These are phyloP conservation scores for Penicillium cataractarum DNA, from an alignment of 495 filamentous ascomycete species.

Conservation along the genomic window DNA sequence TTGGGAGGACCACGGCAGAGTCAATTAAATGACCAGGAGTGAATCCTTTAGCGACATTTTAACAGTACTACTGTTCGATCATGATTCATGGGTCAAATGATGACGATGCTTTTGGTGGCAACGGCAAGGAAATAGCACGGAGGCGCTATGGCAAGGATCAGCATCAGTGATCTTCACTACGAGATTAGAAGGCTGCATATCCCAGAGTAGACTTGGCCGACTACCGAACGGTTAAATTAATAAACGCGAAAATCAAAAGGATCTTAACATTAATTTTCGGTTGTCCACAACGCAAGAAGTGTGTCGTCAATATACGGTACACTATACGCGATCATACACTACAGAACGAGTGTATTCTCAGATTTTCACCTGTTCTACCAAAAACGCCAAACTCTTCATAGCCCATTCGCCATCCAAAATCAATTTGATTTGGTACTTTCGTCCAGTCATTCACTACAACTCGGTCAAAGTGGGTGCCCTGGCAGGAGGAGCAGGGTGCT, in stretches of 20 bases:
- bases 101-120: background rate
- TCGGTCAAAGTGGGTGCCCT: conserved; percentile 58
- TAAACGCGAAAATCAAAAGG: background rate
- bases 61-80: background rate
- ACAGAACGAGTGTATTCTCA: background rate
- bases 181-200: conserved; percentile 1
- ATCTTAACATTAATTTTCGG: background rate
- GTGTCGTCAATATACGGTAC: background rate
- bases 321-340: background rate
- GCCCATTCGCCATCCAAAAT: background rate
- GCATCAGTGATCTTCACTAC: background rate
- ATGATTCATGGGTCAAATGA: background rate
- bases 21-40: background rate
- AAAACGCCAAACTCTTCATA: background rate
- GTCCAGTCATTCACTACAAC: conserved; percentile 9
- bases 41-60: background rate
- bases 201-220: background rate
- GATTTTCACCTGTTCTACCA: background rate
- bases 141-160: background rate
- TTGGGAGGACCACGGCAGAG: background rate
- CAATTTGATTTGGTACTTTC: background rate
- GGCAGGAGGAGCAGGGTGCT: conserved; percentile 57
- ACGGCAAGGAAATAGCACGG: background rate
- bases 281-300: background rate
- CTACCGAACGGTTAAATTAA: background rate